Percentiles rank a stretch among this genome's conserved stretches.
Evolutionary conservation across 1,284 basidiomycete species (phyloP).

Genomic region (Sporisorium exsertum): DNA sequence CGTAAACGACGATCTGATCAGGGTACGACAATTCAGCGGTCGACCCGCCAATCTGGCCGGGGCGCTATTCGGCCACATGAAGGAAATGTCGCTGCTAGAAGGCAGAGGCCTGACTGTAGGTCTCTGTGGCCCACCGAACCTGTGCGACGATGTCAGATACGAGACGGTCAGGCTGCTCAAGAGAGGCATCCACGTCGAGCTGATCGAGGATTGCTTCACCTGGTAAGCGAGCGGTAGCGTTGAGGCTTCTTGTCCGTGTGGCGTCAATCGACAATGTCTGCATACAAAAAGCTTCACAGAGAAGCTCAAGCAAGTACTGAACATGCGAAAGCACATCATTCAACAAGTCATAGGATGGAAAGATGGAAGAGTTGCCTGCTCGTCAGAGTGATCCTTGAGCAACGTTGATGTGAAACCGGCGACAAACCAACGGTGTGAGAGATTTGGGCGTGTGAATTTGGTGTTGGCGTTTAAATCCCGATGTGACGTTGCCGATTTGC

Average conservation of each 20-base stretch:
- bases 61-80: conserved; percentile 26
- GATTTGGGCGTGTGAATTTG: not conserved
- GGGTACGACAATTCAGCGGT: conserved; percentile 3
- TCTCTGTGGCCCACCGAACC: conserved; percentile 28
- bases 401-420: not conserved
- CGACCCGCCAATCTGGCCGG: conserved; percentile 7
- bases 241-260: too few relatives aligned
- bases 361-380: not conserved
- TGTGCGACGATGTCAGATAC: conserved; percentile 40
- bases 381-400: not conserved
- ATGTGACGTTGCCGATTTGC: not conserved
- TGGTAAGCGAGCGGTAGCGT: conserved; percentile 15
- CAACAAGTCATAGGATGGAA: not conserved
- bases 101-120: conserved; percentile 16
- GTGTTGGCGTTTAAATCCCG: not conserved
- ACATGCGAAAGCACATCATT: not conserved
- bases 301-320: too few relatives aligned
- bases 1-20: conserved; percentile 1
- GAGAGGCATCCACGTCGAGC: conserved; percentile 21
- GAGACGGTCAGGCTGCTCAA: conserved; percentile 31
- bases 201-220: conserved; percentile 40
- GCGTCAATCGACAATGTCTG: not conserved
- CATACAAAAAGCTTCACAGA: not conserved
- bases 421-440: not conserved
- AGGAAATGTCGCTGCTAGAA: conserved; percentile 7